phyloP scores from a whole-genome alignment of 1,284 basidiomycete genomes.

The Tilletia caries region DNA sequence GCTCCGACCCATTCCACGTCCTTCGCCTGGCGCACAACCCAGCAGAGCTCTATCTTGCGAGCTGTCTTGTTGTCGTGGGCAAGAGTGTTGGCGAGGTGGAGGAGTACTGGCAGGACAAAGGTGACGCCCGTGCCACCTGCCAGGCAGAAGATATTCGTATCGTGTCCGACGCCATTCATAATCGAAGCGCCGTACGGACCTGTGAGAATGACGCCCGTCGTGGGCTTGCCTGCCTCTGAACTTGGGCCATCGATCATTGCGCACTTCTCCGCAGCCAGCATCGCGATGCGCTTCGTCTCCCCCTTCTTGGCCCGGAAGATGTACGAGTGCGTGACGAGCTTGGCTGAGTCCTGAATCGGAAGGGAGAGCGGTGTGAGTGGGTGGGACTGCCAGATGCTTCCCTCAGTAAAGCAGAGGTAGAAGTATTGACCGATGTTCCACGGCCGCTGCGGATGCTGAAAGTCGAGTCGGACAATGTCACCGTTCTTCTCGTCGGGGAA shows the following conservation, averaged over 20 bases:
- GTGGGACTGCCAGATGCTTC: constrained; percentile 26
- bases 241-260: not conserved
- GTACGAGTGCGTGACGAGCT: constrained; percentile 17
- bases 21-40: constrained; percentile 15
- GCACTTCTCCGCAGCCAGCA: constrained; percentile 6
- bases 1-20: constrained; percentile 18
- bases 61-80: not conserved
- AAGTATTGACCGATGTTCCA: constrained; percentile 27
- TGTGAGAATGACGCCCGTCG: constrained; percentile 22
- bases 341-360: constrained; percentile 5
- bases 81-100: constrained; percentile 14
- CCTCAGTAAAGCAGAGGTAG: constrained; percentile 23
- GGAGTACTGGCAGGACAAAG: constrained; percentile 23
- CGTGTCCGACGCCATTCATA: not conserved
- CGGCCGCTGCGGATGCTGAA: constrained; percentile 18
- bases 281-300: constrained; percentile 23
- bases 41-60: constrained; percentile 17
- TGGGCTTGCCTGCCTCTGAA: not conserved
- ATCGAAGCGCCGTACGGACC: constrained; percentile 23
- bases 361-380: constrained; percentile 23
- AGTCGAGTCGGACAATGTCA: constrained; percentile 25
- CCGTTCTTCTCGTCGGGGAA: constrained; percentile 18
- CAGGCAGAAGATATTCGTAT: constrained; percentile 18
- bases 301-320: constrained; percentile 23
- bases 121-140: constrained; percentile 29